Evolutionary conservation across 225 moss, liverwort and hornwort species (phyloP), one percentile per base, ranked within the genome.

Genomic region (Sphagnum tenellum): DNA sequence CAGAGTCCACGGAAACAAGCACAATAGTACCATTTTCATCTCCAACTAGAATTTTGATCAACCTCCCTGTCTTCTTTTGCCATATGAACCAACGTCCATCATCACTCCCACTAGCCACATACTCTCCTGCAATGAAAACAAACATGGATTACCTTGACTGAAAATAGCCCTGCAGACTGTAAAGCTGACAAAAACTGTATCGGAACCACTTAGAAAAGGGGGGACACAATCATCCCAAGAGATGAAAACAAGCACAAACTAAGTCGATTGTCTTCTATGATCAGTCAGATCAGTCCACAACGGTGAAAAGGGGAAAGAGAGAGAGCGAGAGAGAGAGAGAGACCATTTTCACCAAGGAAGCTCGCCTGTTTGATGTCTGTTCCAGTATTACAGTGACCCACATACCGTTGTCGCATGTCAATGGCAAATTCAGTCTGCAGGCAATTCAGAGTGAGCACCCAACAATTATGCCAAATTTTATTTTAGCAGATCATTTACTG

Each of bases 71-170:
- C 75, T 81, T 87, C 78, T 98, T 98, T 73, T 84, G 83, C 98
- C 98, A 98, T 70, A 98, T 98, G 72, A 98, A 98, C 98, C 98
- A 98, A 59, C 98, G 93, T n/a, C 98, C 98, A 81, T 88, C 93
- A 69, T 98, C 98, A 74, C 98, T 98, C 55, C 98, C 98, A 71
- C 98, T 98, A 47, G 90, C 93, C 66, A 98, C 90, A 60, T 87
- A 98, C 64, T 98, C 93, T 54, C 98, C 98, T 98, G 93, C 57
- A 66, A 79, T 29, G 29, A 29, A 29, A 29, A 29, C 29, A 29
- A 29, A 29, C 29, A 29, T 29, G 29, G 29, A 29, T 29, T 29
- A 29, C 29, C 29, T 29, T 29, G 1, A 29, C 29, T 29, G 29
- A 29, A 29, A 29, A 29, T 29, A 29, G 29, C 29, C 29, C 29